phyloP scores from a whole-genome alignment of 1,284 basidiomycete genomes.

The Agaricales sp. region DNA sequence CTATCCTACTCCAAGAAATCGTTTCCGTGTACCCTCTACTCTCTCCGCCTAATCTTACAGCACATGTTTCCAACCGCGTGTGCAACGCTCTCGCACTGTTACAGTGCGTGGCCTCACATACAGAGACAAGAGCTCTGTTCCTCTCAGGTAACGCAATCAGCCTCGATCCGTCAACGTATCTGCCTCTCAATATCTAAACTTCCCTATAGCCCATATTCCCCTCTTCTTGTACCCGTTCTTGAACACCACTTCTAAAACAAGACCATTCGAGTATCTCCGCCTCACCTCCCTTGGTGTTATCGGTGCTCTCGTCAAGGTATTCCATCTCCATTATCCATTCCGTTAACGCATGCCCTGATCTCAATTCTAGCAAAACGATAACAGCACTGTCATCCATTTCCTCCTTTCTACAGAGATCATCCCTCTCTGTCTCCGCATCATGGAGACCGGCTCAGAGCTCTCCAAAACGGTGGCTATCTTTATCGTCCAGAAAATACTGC shows the following conservation, averaged over 20 bases:
- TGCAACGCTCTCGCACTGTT: conserved; percentile 97
- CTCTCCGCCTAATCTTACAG: conserved; percentile 92
- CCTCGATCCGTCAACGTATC: no score
- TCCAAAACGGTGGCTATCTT: conserved; percentile 99
- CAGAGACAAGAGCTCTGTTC: conserved; percentile 89
- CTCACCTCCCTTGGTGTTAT: conserved; percentile 98
- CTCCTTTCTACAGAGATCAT: conserved; percentile 99
- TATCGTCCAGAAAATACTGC: conserved; percentile 98
- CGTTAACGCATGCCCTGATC: conserved; percentile 6
- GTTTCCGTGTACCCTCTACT: conserved; percentile 97
- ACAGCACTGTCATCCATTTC: conserved; percentile 98
- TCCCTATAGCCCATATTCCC: conserved; percentile 83
- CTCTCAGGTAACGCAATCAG: conserved; percentile 56
- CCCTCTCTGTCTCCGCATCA: conserved; percentile 96
- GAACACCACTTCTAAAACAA: conserved; percentile 97
- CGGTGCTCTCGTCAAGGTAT: conserved; percentile 92
- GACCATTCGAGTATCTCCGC: conserved; percentile 97
- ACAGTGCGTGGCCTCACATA: conserved; percentile 95
- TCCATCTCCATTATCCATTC: conserved; percentile 6
- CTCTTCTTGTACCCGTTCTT: conserved; percentile 99
- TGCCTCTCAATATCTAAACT: not conserved
- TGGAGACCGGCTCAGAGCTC: conserved; percentile 99
- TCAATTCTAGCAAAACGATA: conserved; percentile 84
- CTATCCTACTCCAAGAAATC: conserved; percentile 96
- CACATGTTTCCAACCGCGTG: conserved; percentile 97